Conservation (phyloP, 2,329 filamentous ascomycete species). For the Albophoma yamanashiensis region DNA sequence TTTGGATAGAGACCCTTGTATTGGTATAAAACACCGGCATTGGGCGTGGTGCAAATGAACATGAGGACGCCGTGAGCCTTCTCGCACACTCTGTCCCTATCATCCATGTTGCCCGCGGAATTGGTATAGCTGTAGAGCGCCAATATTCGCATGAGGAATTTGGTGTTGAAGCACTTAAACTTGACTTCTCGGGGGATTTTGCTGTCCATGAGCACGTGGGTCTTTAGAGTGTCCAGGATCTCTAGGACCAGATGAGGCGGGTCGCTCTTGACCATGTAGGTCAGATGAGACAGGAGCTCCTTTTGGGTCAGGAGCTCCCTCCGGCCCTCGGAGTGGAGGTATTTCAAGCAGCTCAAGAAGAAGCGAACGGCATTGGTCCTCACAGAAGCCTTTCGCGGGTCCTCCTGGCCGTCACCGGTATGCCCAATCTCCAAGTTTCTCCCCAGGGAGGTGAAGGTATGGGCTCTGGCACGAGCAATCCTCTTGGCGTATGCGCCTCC, state of each 20-base stretch:
- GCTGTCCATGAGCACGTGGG: conserved; percentile 62
- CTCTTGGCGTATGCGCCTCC: conserved; percentile 69
- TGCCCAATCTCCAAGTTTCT: conserved; percentile 68
- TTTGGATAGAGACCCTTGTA: conserved; percentile 80
- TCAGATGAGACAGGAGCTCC: conserved; percentile 73
- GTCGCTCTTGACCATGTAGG: conserved; percentile 69
- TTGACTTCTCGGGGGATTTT: conserved; percentile 66
- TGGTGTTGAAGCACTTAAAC: conserved; percentile 63
- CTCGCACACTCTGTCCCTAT: conserved; percentile 44
- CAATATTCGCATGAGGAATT: conserved; percentile 61
- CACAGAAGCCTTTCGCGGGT: conserved; percentile 62
- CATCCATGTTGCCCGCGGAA: conserved; percentile 27
- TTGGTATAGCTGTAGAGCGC: conserved; percentile 57
- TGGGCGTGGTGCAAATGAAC: conserved; percentile 61
- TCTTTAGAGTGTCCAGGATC: conserved; percentile 59
- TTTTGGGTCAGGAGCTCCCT: conserved; percentile 69
- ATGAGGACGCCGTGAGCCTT: conserved; percentile 67
- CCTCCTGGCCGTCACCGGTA: conserved; percentile 45
- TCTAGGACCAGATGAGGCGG: conserved; percentile 65
- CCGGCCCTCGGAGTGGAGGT: conserved; percentile 67
- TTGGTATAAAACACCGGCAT: conserved; percentile 63
- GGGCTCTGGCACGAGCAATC: conserved; percentile 67
- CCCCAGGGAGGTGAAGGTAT: conserved; percentile 69
- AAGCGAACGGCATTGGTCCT: conserved; percentile 77
- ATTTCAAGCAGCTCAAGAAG: conserved; percentile 67